A percentile compares a stretch with the other conserved stretches of the same genome.
These are phyloP conservation scores for Verticillium isaacii DNA, from an alignment of 2,329 filamentous ascomycete species.

Conservation along the genomic window DNA sequence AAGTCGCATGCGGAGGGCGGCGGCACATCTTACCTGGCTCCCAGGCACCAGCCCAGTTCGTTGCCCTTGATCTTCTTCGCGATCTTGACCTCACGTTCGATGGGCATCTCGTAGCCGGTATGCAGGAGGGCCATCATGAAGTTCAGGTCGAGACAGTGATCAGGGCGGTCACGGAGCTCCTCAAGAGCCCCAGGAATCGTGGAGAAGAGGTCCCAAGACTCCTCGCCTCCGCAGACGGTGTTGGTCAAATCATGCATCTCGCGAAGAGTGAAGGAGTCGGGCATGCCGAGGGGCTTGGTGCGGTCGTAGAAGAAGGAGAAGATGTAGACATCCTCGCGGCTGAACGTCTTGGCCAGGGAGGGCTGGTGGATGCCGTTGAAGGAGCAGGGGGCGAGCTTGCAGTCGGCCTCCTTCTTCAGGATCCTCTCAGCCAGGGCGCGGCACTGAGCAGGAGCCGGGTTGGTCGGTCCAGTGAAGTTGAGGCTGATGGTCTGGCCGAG, in stretches of 20 bases:
- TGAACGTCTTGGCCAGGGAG: slow-evolving; percentile 84
- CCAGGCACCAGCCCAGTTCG: slow-evolving; percentile 95
- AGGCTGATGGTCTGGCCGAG: slow-evolving; percentile 63
- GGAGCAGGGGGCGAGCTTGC: slow-evolving; percentile 84
- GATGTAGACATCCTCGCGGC: slow-evolving; percentile 87
- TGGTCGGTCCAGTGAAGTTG: slow-evolving; percentile 81
- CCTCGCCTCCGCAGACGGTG: slow-evolving; percentile 76
- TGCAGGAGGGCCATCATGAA: slow-evolving; percentile 93
- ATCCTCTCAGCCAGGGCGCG: slow-evolving; percentile 87
- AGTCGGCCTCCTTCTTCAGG: slow-evolving; percentile 78
- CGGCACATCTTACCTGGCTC: slow-evolving; percentile 70
- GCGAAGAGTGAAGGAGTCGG: slow-evolving; percentile 88
- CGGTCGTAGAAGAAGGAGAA: slow-evolving; percentile 99
- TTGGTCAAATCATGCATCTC: slow-evolving; percentile 84
- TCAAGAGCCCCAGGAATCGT: slow-evolving; percentile 71
- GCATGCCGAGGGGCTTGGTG: slow-evolving; percentile 90
- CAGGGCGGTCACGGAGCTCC: slow-evolving; percentile 76
- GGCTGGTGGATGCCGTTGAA: slow-evolving; percentile 98
- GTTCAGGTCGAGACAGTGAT: slow-evolving; percentile 91
- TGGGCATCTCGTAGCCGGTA: slow-evolving; percentile 96
- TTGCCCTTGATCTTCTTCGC: slow-evolving; percentile 98
- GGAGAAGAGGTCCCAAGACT: slow-evolving; percentile 75
- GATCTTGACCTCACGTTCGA: slow-evolving; percentile 93
- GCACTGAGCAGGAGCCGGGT: slow-evolving; percentile 77
- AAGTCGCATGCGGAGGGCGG: not conserved